Evolutionary conservation across 2,329 filamentous ascomycete species (phyloP).

Genomic region (Ophiostoma fasciatum): DNA sequence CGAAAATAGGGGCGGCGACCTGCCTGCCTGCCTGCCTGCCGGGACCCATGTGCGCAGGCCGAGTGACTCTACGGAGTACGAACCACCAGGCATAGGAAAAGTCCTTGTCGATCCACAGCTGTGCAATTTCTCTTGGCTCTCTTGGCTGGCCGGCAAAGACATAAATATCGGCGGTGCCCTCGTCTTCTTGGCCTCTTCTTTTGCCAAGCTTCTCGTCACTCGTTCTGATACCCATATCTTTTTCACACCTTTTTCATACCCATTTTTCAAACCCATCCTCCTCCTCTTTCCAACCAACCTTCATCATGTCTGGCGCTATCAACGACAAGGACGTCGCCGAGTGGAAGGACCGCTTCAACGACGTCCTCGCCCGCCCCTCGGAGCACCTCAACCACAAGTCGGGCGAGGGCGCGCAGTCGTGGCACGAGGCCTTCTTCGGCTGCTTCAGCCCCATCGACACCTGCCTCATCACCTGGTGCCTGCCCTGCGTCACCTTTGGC

Average conservation of each 20-base stretch:
- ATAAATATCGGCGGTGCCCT: constrained; percentile 3
- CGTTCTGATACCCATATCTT: constrained; percentile 1
- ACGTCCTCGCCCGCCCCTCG: constrained; percentile 25
- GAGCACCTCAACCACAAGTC: constrained; percentile 29
- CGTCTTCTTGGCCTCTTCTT: neutral
- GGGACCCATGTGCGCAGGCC: too few species aligned
- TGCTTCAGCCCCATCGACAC: constrained; percentile 29
- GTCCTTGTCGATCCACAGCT: too few species aligned
- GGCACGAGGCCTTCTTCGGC: constrained; percentile 26
- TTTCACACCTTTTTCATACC: neutral
- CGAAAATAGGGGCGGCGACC: neutral
- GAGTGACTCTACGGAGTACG: too few species aligned
- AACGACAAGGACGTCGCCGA: constrained; percentile 28
- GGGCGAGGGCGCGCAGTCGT: constrained; percentile 21
- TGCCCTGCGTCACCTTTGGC: constrained; percentile 33
- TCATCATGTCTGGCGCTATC: constrained; percentile 17
- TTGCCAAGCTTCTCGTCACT: constrained; percentile 4
- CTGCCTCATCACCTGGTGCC: constrained; percentile 29
- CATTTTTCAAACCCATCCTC: neutral
- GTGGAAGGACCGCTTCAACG: constrained; percentile 29
- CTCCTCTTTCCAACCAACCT: neutral
- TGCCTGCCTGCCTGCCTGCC: neutral
- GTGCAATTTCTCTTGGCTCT: neutral
- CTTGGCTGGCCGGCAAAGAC: neutral
- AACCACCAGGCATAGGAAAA: too few species aligned